A percentile compares a stretch with the other conserved stretches of the same genome.
Conservation (phyloP, 2,329 filamentous ascomycete species). For the Didymella exigua region DNA sequence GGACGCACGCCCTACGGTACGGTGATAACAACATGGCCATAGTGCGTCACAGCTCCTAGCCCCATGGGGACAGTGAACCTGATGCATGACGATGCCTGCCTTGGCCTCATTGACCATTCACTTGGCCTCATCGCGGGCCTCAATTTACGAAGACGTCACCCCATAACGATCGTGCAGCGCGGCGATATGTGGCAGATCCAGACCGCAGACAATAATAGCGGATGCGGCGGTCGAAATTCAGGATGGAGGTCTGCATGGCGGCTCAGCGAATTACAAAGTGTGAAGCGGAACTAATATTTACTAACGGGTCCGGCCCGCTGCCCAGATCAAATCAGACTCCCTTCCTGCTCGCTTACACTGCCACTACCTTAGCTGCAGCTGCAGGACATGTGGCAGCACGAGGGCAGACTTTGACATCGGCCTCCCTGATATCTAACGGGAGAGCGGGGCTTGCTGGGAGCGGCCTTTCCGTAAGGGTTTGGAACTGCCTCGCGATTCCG, state of each 20-base stretch:
- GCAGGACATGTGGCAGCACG: conserved; percentile 50
- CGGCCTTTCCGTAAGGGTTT: conserved; percentile 41
- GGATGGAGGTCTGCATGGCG: conserved; percentile 11
- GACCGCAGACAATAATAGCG: conserved; percentile 30
- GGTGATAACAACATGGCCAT: background rate
- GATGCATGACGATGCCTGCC: conserved; percentile 18
- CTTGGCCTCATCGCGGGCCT: background rate
- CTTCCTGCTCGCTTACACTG: conserved; percentile 34
- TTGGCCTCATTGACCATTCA: conserved; percentile 20
- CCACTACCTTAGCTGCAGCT: conserved; percentile 46
- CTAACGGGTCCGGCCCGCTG: conserved; percentile 38
- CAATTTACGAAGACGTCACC: conserved; percentile 25
- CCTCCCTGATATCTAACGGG: conserved; percentile 44
- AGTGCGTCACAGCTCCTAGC: conserved; percentile 9
- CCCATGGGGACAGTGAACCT: conserved; percentile 1
- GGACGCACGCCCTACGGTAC: background rate
- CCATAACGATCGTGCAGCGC: conserved; percentile 32
- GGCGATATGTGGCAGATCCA: conserved; percentile 35
- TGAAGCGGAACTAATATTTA: conserved; percentile 29
- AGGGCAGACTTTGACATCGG: conserved; percentile 42
- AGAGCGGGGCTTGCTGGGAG: conserved; percentile 43
- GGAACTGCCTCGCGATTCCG: conserved; percentile 35
- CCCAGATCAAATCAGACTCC: conserved; percentile 38
- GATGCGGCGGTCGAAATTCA: conserved; percentile 24
- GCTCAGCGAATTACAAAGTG: conserved; percentile 34